Conservation (phyloP, 2,329 filamentous ascomycete genomes). For the Cladosporium velox region DNA sequence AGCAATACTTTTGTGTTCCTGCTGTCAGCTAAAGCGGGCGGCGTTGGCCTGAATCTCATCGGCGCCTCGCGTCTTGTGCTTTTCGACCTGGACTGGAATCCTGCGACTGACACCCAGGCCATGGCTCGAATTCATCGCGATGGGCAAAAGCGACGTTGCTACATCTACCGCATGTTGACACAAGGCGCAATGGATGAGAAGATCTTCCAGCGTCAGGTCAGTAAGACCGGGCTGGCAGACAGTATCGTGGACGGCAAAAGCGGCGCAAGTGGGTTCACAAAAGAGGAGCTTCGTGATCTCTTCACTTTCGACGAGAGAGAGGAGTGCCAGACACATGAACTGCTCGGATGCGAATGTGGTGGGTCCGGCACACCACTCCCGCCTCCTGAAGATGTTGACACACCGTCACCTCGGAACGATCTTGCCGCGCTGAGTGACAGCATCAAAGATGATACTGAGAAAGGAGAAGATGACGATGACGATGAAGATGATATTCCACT, state of each 20-base stretch:
- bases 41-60: constrained; percentile 69
- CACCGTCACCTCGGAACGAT: constrained; percentile 28
- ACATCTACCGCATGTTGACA: constrained; percentile 69
- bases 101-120: constrained; percentile 70
- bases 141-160: constrained; percentile 67
- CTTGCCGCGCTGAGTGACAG: constrained; percentile 26
- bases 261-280: constrained; percentile 62
- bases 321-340: constrained; percentile 67
- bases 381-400: constrained; percentile 32
- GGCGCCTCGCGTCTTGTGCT: constrained; percentile 70
- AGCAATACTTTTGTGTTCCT: constrained; percentile 67
- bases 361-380: constrained; percentile 50
- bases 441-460: constrained; percentile 27
- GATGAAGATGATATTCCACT: constrained; percentile 27
- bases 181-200: constrained; percentile 72
- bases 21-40: constrained; percentile 71
- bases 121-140: constrained; percentile 75
- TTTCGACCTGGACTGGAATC: constrained; percentile 77
- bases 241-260: constrained; percentile 70
- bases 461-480: constrained; percentile 27
- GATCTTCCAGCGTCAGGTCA: constrained; percentile 72
- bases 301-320: constrained; percentile 65
- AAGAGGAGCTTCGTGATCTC: constrained; percentile 66
- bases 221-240: constrained; percentile 69
- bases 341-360: constrained; percentile 64